These are phyloP conservation scores for Corchorus olitorius DNA, from an alignment of 345 rosid genomes.

Conservation along the genomic window DNA sequence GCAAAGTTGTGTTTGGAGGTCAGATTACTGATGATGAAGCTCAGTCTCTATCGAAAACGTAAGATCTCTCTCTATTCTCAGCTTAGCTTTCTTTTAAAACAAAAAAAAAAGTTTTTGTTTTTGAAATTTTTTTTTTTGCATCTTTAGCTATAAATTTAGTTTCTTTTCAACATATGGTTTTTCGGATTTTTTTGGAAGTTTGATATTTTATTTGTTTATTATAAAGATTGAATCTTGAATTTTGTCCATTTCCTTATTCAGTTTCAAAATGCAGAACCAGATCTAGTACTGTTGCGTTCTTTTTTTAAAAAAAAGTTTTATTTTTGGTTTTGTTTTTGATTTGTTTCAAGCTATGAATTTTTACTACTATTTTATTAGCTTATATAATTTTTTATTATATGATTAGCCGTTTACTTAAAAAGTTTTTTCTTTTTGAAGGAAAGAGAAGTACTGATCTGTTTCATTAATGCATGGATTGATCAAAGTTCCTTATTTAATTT, in stretches of 20 bases:
- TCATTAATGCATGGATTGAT: background rate
- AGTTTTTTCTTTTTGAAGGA: background rate
- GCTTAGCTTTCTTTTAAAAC: background rate
- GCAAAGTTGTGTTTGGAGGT: slow-evolving; percentile 77
- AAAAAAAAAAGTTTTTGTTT: background rate
- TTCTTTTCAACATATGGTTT: slow-evolving; percentile 19
- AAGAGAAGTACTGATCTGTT: background rate
- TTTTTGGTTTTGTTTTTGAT: background rate
- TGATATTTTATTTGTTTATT: slow-evolving; percentile 12
- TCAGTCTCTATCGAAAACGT: slow-evolving; percentile 69
- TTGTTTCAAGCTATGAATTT: background rate
- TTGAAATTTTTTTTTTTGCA: background rate
- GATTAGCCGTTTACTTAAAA: background rate
- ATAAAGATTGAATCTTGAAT: background rate
- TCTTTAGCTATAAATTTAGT: background rate
- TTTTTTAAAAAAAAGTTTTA: background rate
- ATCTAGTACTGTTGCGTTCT: slow-evolving; percentile 23
- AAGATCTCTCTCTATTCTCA: slow-evolving; percentile 30
- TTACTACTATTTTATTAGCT: background rate
- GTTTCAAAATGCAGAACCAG: slow-evolving; percentile 22
- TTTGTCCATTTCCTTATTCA: background rate
- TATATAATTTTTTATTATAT: background rate
- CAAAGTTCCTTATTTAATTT: background rate
- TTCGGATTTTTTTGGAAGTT: background rate
- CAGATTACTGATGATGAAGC: slow-evolving; percentile 82